These are phyloP conservation scores for Onygenales sp. DNA, from an alignment of 2,329 filamentous ascomycete species.

Conservation along the genomic window DNA sequence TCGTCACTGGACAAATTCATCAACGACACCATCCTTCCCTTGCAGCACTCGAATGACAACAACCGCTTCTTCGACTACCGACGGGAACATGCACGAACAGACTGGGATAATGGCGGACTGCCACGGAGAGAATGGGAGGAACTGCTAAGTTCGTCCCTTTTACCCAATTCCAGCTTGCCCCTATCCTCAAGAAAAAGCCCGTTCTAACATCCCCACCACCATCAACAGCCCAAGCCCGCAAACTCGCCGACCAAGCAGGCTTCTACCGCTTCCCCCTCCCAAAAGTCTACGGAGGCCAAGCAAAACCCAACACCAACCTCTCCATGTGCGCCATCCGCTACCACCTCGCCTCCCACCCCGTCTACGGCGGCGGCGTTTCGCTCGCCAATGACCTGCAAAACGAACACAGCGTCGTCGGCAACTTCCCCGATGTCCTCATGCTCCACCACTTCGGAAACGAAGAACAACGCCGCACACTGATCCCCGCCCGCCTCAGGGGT, in stretches of 20 bases:
- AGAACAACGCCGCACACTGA: slow-evolving; percentile 46
- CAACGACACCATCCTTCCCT: slow-evolving; percentile 41
- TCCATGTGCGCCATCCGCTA: slow-evolving; percentile 56
- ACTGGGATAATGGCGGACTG: slow-evolving; percentile 50
- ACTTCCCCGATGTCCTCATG: slow-evolving; percentile 55
- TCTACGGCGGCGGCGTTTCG: slow-evolving; percentile 41
- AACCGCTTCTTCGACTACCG: slow-evolving; percentile 58
- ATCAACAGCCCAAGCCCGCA: slow-evolving; percentile 30
- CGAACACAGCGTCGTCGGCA: slow-evolving; percentile 53
- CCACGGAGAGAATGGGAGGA: slow-evolving; percentile 51
- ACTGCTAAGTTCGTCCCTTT: slow-evolving; percentile 28
- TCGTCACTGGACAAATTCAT: slow-evolving; percentile 49
- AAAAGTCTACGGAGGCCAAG: slow-evolving; percentile 45
- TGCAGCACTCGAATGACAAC: slow-evolving; percentile 50
- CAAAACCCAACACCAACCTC: slow-evolving; percentile 42
- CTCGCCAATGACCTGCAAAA: slow-evolving; percentile 57
- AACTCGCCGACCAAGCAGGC: slow-evolving; percentile 48
- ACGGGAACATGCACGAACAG: slow-evolving; percentile 51
- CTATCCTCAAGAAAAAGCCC: background rate
- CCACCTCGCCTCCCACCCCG: slow-evolving; percentile 46
- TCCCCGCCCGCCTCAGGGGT: slow-evolving; percentile 43
- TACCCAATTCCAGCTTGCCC: background rate
- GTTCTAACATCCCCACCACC: background rate
- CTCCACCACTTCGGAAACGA: slow-evolving; percentile 50
- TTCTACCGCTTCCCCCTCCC: slow-evolving; percentile 53